Evolutionary conservation across 1,284 basidiomycete genomes (phyloP).

Genomic region (Apiotrichum laibachii): DNA sequence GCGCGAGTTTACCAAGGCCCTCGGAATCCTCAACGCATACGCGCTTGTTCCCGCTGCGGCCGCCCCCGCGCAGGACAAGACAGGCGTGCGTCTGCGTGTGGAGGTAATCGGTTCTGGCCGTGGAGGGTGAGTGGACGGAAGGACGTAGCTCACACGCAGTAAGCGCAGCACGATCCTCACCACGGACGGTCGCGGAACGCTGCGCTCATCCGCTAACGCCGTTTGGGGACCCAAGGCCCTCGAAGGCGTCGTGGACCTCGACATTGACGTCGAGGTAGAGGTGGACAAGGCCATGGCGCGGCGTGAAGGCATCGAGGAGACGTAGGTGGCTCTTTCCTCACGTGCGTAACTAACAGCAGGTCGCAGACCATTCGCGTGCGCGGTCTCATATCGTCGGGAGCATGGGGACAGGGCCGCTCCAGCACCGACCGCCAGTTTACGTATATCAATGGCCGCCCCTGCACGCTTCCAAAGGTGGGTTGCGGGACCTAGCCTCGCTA

Average conservation of each 20-base stretch:
- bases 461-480: conserved; percentile 68
- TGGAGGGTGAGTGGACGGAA: conserved; percentile 59
- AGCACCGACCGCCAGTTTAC: conserved; percentile 87
- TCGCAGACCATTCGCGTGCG: conserved; percentile 35
- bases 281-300: conserved; percentile 57
- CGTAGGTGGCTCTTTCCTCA: conserved; percentile 20
- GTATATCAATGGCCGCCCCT: conserved; percentile 91
- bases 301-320: conserved; percentile 38
- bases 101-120: conserved; percentile 57
- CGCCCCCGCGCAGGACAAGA: conserved; percentile 48
- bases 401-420: conserved; percentile 62
- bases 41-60: conserved; percentile 68
- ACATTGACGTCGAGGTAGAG: conserved; percentile 68
- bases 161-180: conserved; percentile 70
- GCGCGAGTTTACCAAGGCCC: conserved; percentile 82
- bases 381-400: conserved; percentile 46
- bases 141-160: conserved; percentile 49
- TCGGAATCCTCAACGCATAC: conserved; percentile 80
- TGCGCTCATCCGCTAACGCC: conserved; percentile 66
- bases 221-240: conserved; percentile 83
- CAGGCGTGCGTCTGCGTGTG: conserved; percentile 70
- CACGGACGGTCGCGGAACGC: conserved; percentile 64
- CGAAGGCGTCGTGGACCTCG: conserved; percentile 70
- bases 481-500: not conserved
- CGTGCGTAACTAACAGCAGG: conserved; percentile 19